phyloP scores from a whole-genome alignment of 257 asterid genomes.

The Solanum raphanifolium region DNA sequence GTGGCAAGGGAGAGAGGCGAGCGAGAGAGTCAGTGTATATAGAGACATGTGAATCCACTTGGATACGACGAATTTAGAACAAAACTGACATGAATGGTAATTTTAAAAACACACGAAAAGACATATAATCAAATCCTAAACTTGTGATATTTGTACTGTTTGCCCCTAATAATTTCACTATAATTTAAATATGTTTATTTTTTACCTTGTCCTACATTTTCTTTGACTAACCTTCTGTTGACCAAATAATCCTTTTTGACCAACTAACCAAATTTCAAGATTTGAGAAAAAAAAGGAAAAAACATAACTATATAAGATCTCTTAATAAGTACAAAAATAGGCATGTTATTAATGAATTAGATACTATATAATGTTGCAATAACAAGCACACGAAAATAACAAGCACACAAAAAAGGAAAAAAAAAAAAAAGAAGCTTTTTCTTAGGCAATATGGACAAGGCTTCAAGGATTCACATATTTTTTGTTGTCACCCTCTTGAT shows the following conservation, averaged over 20 bases:
- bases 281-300: neutral
- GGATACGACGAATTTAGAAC: rapidly evolving
- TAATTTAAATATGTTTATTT: neutral
- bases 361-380: neutral
- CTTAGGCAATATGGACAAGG: neutral
- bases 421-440: neutral
- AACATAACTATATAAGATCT: neutral
- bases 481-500: neutral
- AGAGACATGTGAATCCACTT: too few relatives aligned
- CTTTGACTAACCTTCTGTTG: neutral
- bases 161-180: neutral
- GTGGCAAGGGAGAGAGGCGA: neutral
- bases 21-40: rapidly evolving
- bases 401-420: neutral
- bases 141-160: rapidly evolving
- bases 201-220: neutral
- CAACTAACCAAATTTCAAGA: neutral
- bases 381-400: neutral
- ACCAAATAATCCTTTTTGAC: neutral
- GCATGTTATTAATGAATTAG: neutral
- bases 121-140: rapidly evolving
- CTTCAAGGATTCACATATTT: neutral
- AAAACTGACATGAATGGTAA: rapidly evolving
- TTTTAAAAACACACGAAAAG: too few relatives aligned
- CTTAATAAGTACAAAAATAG: neutral